These are phyloP conservation scores for Sporothrix euskadiensis DNA, from an alignment of 2,329 filamentous ascomycete genomes.

Conservation along the genomic window DNA sequence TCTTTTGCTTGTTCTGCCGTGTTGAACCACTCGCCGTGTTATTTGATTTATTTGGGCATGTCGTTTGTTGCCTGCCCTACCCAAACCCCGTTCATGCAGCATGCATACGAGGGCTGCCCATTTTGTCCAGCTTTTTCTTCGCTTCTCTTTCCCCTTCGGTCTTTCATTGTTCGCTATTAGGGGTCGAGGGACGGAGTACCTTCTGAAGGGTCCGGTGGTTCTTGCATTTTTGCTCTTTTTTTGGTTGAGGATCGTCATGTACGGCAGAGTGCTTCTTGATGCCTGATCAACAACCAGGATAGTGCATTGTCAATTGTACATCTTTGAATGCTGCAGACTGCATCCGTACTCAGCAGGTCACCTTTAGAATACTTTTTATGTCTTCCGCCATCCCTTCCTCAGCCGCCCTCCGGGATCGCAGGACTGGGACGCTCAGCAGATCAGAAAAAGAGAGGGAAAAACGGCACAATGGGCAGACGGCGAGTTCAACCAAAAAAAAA, in stretches of 20 bases:
- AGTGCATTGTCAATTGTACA: not conserved
- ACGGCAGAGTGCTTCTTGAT: slow-evolving; percentile 15
- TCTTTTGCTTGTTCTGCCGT: not conserved
- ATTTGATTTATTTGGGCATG: not conserved
- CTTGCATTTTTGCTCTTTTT: not conserved
- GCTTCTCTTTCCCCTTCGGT: not conserved
- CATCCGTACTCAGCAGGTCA: not conserved
- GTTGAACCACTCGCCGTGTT: not conserved
- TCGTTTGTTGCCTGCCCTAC: not conserved
- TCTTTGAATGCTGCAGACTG: not conserved
- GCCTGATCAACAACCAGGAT: slow-evolving; percentile 4
- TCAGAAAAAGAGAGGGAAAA: slow-evolving; percentile 14
- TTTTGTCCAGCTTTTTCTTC: not conserved
- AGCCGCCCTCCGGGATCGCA: slow-evolving; percentile 10
- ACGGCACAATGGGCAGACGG: not conserved
- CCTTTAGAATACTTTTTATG: not conserved
- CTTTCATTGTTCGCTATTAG: not conserved
- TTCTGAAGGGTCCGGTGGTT: not conserved
- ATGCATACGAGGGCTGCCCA: not conserved
- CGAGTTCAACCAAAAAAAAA: not conserved
- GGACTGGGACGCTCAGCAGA: slow-evolving; percentile 31
- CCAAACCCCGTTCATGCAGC: not conserved
- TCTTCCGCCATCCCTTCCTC: slow-evolving; percentile 10
- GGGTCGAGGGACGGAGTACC: not conserved
- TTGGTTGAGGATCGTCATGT: slow-evolving; percentile 19